phyloP scores from a whole-genome alignment of 192 early-diverging fungal genomes.

The Umbelopsis sp. region DNA sequence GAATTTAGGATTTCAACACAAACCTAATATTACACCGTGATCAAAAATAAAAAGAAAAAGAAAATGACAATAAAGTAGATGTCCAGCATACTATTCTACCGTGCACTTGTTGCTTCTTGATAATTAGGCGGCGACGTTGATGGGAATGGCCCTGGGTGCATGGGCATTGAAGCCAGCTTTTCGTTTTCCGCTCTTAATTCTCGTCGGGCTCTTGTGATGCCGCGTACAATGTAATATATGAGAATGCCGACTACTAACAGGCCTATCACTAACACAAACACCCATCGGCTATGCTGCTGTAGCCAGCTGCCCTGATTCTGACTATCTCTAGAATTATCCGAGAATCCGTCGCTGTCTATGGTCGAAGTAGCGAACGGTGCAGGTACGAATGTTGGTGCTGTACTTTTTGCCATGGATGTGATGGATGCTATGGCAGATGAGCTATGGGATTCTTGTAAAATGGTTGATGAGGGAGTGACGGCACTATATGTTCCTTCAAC shows the following conservation, averaged over 20 bases:
- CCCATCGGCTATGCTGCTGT: slow-evolving; percentile 32
- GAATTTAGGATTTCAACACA: background rate
- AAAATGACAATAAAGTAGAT: background rate
- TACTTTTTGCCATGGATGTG: background rate
- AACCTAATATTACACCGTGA: background rate
- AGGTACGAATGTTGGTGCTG: background rate
- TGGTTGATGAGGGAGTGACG: background rate
- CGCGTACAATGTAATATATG: slow-evolving; percentile 29
- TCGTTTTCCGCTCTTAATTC: slow-evolving; percentile 4
- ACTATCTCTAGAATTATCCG: slow-evolving; percentile 3
- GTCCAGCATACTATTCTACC: background rate
- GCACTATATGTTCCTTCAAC: background rate
- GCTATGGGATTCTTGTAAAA: background rate
- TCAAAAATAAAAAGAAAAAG: background rate
- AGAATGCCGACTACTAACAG: slow-evolving; percentile 16
- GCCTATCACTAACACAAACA: slow-evolving; percentile 37
- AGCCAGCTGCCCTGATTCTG: slow-evolving; percentile 29
- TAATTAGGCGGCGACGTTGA: background rate
- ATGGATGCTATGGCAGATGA: background rate
- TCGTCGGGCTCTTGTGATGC: background rate
- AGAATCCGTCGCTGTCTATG: background rate
- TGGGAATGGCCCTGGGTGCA: background rate
- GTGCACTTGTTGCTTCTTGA: background rate
- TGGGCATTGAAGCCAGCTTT: background rate
- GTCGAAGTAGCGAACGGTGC: background rate